Conservation (phyloP, 2,329 filamentous ascomycete genomes). For the Fusarium sp. region DNA sequence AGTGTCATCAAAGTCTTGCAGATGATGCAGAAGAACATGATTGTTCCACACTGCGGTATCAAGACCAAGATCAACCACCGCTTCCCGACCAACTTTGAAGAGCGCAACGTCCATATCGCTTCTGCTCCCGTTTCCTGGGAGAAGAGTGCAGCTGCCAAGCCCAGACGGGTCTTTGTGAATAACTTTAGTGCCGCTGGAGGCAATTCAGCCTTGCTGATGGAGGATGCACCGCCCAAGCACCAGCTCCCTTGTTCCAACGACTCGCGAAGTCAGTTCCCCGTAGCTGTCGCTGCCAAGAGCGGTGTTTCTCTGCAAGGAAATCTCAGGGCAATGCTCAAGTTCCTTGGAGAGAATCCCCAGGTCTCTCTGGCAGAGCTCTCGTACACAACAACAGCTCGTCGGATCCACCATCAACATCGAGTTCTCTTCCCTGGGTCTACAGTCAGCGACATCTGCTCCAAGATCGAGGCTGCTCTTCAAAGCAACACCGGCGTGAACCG, state of each 20-base stretch:
- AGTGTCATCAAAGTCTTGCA: constrained; percentile 64
- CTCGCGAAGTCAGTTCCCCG: constrained; percentile 25
- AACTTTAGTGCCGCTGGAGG: constrained; percentile 77
- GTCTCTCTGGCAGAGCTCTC: constrained; percentile 57
- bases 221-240: constrained; percentile 56
- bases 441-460: constrained; percentile 1
- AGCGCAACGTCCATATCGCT: constrained; percentile 61
- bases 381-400: constrained; percentile 53
- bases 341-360: constrained; percentile 38
- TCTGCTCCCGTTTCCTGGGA: constrained; percentile 60
- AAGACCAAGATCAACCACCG: constrained; percentile 56
- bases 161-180: constrained; percentile 65
- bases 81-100: constrained; percentile 53
- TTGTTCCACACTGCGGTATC: constrained; percentile 64
- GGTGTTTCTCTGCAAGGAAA: constrained; percentile 25
- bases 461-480: constrained; percentile 14
- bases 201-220: constrained; percentile 72
- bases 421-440: constrained; percentile 44
- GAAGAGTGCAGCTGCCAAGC: constrained; percentile 49
- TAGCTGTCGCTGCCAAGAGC: constrained; percentile 20
- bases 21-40: constrained; percentile 58
- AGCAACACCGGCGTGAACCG: constrained; percentile 18
- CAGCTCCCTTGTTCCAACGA: constrained; percentile 54
- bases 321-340: constrained; percentile 17
- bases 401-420: constrained; percentile 54